These are phyloP conservation scores for Roridomyces roridus DNA, from an alignment of 768 basidiomycete species.

Conservation along the genomic window DNA sequence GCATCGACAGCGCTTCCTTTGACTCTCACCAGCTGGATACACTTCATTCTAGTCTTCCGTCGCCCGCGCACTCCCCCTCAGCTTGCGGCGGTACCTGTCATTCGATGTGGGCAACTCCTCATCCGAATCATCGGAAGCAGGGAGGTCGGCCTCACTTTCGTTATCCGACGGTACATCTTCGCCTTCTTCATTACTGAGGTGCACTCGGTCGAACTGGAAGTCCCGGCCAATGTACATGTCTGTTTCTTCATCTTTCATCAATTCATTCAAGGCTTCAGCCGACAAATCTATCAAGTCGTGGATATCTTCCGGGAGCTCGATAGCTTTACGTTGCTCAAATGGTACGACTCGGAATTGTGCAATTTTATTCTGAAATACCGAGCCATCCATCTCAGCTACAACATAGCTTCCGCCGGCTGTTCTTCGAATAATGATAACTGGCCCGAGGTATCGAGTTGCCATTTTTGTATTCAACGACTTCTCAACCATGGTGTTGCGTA, in stretches of 20 bases:
- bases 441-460: slow-evolving; percentile 36
- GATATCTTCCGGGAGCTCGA: background rate
- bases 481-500: slow-evolving; percentile 39
- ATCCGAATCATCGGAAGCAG: too few species aligned
- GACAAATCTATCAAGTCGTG: slow-evolving; percentile 12
- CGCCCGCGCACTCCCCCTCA: too few species aligned
- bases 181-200: too few species aligned
- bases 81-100: too few species aligned
- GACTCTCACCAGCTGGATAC: too few species aligned
- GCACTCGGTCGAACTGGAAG: slow-evolving; percentile 7
- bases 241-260: background rate
- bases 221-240: background rate
- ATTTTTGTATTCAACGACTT: slow-evolving; percentile 36
- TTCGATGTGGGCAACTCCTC: too few species aligned
- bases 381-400: background rate
- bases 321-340: background rate
- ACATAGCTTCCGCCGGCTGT: slow-evolving; percentile 32
- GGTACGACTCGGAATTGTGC: slow-evolving; percentile 14
- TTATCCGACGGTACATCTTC: too few species aligned
- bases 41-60: too few species aligned
- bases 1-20: too few species aligned
- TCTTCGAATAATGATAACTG: slow-evolving; percentile 34
- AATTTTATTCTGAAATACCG: background rate
- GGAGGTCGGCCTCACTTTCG: too few species aligned
- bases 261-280: background rate